These are phyloP conservation scores for Aspergillus piperis DNA, from an alignment of 2,329 filamentous ascomycete species.

Conservation along the genomic window DNA sequence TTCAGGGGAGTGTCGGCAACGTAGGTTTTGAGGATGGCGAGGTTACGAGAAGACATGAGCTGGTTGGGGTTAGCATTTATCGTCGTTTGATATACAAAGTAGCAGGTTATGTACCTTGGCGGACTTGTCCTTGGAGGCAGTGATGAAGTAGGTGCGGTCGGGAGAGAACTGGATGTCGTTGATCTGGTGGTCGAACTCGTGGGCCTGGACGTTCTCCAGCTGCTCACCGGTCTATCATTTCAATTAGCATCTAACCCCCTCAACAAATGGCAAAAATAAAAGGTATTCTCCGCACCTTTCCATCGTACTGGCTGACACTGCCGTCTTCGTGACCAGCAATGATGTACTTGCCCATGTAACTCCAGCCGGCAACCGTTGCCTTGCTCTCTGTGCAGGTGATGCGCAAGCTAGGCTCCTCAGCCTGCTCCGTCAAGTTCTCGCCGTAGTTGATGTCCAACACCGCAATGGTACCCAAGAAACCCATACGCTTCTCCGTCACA, in stretches of 20 bases:
- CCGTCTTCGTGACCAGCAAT: slow-evolving; percentile 97
- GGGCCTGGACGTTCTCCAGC: slow-evolving; percentile 75
- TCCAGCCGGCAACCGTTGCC: slow-evolving; percentile 96
- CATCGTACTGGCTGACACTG: slow-evolving; percentile 85
- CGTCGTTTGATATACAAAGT: not conserved
- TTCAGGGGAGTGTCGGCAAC: slow-evolving; percentile 91
- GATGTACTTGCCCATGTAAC: slow-evolving; percentile 91
- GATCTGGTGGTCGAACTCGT: slow-evolving; percentile 80
- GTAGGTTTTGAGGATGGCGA: slow-evolving; percentile 92
- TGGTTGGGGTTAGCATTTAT: slow-evolving; percentile 36
- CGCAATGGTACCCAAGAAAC: slow-evolving; percentile 89
- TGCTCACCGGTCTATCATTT: slow-evolving; percentile 72
- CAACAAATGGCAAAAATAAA: not conserved
- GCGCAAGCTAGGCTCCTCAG: slow-evolving; percentile 75
- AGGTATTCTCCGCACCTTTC: slow-evolving; percentile 62
- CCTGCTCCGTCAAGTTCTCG: slow-evolving; percentile 74
- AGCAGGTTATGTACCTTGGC: slow-evolving; percentile 66
- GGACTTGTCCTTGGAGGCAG: slow-evolving; percentile 95
- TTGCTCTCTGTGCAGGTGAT: slow-evolving; percentile 97
- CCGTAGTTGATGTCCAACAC: slow-evolving; percentile 88
- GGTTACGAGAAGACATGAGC: slow-evolving; percentile 82
- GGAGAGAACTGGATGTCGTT: slow-evolving; percentile 93
- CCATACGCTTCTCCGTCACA: slow-evolving; percentile 98
- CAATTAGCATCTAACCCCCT: slow-evolving; percentile 19
- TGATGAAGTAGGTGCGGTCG: slow-evolving; percentile 98